Percentiles rank a stretch among this genome's conserved stretches.
These are phyloP conservation scores for Diaporthe helianthi DNA, from an alignment of 2,329 filamentous ascomycete species.

Conservation along the genomic window DNA sequence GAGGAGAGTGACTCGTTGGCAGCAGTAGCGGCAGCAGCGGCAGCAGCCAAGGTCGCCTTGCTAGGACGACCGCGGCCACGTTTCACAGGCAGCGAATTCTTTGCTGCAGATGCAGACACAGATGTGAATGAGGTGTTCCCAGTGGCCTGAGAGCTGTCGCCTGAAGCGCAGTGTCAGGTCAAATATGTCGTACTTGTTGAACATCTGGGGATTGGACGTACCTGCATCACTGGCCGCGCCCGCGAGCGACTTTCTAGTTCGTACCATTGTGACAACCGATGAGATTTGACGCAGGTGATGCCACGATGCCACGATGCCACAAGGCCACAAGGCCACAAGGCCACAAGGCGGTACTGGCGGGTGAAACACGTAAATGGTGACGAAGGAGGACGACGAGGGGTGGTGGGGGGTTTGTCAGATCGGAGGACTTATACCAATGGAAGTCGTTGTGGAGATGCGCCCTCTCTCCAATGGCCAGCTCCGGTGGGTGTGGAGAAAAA, in stretches of 20 bases:
- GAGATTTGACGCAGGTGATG: background rate
- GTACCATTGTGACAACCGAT: slow-evolving; percentile 13
- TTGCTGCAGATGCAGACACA: slow-evolving; percentile 2
- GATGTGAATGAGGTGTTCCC: background rate
- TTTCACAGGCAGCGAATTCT: slow-evolving; percentile 35
- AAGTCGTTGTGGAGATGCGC: background rate
- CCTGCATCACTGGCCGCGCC: slow-evolving; percentile 13
- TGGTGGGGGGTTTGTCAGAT: slow-evolving; percentile 1
- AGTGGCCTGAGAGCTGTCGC: background rate
- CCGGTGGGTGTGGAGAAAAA: background rate
- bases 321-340: background rate
- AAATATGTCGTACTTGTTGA: background rate
- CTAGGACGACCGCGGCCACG: slow-evolving; percentile 42
- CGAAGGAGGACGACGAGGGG: background rate
- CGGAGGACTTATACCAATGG: slow-evolving; percentile 2
- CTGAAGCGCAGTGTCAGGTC: slow-evolving; percentile 23
- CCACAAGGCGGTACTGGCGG: background rate
- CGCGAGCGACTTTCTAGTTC: slow-evolving; percentile 28
- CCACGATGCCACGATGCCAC: background rate
- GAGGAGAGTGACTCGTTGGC: slow-evolving; percentile 45
- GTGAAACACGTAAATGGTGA: background rate
- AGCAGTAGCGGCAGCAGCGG: slow-evolving; percentile 21
- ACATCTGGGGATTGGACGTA: background rate
- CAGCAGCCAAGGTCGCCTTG: slow-evolving; percentile 36
- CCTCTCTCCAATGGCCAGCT: background rate